These are phyloP conservation scores for Yamadazyma songkhlaensis DNA, from an alignment of 1,139 yeast species.

Conservation along the genomic window DNA sequence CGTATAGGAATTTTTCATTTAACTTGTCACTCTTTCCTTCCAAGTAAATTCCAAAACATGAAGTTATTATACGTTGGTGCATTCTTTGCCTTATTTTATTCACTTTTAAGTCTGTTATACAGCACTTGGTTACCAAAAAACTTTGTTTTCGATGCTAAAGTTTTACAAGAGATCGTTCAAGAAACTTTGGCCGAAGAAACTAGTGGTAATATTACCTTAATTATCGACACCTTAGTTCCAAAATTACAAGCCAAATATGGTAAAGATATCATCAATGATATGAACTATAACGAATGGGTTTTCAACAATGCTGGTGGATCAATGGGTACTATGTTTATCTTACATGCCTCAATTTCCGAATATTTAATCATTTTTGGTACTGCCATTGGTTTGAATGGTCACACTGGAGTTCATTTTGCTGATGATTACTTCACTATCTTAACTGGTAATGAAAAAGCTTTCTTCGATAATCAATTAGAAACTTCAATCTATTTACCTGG, in stretches of 20 bases:
- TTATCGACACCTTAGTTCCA: conserved; percentile 60
- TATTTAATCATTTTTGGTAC: conserved; percentile 88
- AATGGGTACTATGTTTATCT: conserved; percentile 94
- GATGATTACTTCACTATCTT: conserved; percentile 94
- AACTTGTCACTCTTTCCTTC: not conserved
- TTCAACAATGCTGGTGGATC: conserved; percentile 99
- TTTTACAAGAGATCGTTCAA: conserved; percentile 47
- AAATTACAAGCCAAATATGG: conserved; percentile 57
- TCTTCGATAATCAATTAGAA: conserved; percentile 54
- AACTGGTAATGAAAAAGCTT: conserved; percentile 74
- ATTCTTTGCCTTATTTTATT: conserved; percentile 15
- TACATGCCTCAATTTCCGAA: conserved; percentile 95
- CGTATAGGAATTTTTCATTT: conserved; percentile 1
- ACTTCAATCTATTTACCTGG: conserved; percentile 78
- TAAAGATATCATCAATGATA: conserved; percentile 60
- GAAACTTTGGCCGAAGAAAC: conserved; percentile 52
- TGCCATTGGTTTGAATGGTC: conserved; percentile 93
- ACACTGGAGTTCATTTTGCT: conserved; percentile 91
- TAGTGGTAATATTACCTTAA: conserved; percentile 59
- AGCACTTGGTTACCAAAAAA: conserved; percentile 66
- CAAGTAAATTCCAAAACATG: conserved; percentile 12
- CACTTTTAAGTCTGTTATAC: conserved; percentile 26
- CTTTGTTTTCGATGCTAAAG: conserved; percentile 56
- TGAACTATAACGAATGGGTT: conserved; percentile 82
- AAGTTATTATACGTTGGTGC: conserved; percentile 19